Evolutionary conservation across 164 flowering plant species (phyloP).

Genomic region (Vitis labrusca): DNA sequence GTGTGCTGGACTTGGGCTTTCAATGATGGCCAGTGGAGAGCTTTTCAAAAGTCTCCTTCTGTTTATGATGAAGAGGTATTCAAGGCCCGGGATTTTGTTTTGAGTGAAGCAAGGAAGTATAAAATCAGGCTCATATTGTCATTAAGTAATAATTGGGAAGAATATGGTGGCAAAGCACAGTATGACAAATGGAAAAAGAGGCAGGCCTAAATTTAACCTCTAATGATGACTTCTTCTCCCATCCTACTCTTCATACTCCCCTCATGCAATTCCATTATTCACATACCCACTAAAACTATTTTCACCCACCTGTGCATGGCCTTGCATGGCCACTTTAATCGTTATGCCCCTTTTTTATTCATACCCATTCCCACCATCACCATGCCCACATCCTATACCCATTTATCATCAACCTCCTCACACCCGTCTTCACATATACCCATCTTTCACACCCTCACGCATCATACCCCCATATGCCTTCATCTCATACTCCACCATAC

Average conservation of each 20-base stretch:
- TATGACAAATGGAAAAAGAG: constrained; percentile 88
- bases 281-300: too few species aligned
- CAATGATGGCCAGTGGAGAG: constrained; percentile 92
- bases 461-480: too few species aligned
- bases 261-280: too few species aligned
- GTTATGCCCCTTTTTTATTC: too few species aligned
- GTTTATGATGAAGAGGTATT: constrained; percentile 89
- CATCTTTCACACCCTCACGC: too few species aligned
- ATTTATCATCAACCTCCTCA: too few species aligned
- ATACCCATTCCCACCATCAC: too few species aligned
- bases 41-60: constrained; percentile 85
- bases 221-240: constrained; percentile 86
- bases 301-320: too few species aligned
- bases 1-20: constrained; percentile 98
- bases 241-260: constrained; percentile 46
- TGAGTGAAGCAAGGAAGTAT: constrained; percentile 82
- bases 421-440: too few species aligned
- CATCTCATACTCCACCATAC: too few species aligned
- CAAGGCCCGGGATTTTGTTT: constrained; percentile 90
- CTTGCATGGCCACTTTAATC: too few species aligned
- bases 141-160: constrained; percentile 80
- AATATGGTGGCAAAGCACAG: constrained; percentile 89
- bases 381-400: too few species aligned
- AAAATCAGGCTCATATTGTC: constrained; percentile 86
- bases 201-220: constrained; percentile 76